Conservation (phyloP, 2,329 filamentous ascomycete species). For the Atkinsonella texensis region DNA sequence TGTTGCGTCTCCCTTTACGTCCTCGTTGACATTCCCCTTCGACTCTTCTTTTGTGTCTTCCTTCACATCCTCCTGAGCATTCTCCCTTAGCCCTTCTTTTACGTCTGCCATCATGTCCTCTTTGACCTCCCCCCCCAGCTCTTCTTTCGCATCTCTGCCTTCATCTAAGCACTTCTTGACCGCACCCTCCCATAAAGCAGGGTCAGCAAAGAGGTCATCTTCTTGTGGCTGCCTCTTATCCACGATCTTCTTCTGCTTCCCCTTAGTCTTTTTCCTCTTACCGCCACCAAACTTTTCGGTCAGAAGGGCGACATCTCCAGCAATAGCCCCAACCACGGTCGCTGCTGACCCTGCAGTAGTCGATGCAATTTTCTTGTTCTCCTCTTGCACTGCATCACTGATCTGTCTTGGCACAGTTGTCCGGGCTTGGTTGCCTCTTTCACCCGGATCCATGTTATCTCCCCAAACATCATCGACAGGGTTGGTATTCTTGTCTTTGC, state of each 20-base stretch:
- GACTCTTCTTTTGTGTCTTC: no score
- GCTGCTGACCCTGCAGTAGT: constrained; percentile 16
- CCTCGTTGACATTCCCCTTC: constrained; percentile 7
- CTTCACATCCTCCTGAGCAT: no score
- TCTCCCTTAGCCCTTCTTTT: no score
- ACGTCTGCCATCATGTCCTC: no score
- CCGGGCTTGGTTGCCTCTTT: not conserved
- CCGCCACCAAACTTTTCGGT: constrained; percentile 22
- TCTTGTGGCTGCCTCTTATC: constrained; percentile 26
- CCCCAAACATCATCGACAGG: not conserved
- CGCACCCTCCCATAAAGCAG: constrained; percentile 30
- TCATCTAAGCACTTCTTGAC: constrained; percentile 24
- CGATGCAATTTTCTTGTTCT: not conserved
- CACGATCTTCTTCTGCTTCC: constrained; percentile 22
- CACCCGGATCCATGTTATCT: not conserved
- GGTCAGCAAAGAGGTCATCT: constrained; percentile 34
- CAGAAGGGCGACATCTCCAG: constrained; percentile 22
- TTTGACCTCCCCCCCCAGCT: no score
- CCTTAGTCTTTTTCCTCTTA: constrained; percentile 12
- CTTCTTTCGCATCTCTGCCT: constrained; percentile 7
- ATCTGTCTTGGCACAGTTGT: not conserved
- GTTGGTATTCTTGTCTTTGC: not conserved
- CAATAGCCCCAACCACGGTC: constrained; percentile 8
- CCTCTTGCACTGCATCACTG: not conserved
- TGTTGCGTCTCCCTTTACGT: constrained; percentile 18